Evolutionary conservation across 208 protist species (phyloP).

Genomic region (Trypanosoma cruzi): DNA sequence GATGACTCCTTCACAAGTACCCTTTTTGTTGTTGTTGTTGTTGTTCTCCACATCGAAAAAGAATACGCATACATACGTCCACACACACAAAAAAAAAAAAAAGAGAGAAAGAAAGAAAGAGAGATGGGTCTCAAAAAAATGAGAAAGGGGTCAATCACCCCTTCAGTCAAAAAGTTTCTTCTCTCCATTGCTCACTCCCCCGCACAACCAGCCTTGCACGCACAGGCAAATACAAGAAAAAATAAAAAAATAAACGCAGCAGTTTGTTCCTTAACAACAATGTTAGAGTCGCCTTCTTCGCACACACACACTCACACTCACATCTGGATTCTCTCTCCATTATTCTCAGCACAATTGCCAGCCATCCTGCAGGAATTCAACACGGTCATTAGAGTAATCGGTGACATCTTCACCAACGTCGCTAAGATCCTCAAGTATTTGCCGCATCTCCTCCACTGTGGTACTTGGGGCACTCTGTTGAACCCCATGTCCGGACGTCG

Average conservation of each 20-base stretch:
- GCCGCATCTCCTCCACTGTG: conserved; percentile 62
- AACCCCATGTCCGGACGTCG: not conserved
- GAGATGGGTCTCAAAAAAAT: no score
- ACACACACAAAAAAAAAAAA: not conserved
- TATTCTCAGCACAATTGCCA: conserved; percentile 4
- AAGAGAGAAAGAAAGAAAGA: no score
- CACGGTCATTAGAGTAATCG: not conserved
- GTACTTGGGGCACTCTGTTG: conserved; percentile 4
- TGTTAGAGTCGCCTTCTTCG: not conserved
- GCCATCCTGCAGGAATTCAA: conserved; percentile 6
- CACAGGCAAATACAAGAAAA: no score
- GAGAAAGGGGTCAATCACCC: no score
- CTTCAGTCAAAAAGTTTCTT: no score
- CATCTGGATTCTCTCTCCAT: not conserved
- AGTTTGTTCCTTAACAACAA: no score
- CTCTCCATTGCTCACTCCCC: no score
- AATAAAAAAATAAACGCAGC: no score
- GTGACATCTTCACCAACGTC: conserved; percentile 13
- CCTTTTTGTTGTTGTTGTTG: not conserved
- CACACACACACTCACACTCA: conserved; percentile 18
- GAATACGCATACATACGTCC: not conserved
- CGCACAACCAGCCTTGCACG: not conserved
- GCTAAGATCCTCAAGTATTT: conserved; percentile 49
- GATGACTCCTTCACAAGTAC: not conserved
- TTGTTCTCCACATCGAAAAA: not conserved